Conservation (phyloP, 805 yeast genomes). For the Yarrowia alimentaria region DNA sequence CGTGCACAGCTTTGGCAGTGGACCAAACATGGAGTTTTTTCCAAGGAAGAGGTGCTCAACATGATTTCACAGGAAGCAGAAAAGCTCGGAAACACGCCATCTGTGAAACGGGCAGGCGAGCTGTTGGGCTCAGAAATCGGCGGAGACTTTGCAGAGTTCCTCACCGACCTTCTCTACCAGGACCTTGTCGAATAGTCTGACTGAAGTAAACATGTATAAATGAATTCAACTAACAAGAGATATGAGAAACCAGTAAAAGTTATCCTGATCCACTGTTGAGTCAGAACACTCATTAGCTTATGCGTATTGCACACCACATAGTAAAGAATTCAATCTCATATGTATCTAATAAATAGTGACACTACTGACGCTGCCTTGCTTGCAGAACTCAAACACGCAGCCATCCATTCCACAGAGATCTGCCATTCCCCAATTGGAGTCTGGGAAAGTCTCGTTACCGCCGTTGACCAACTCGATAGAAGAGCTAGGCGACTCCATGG, state of each 20-base stretch:
- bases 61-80: slow-evolving; percentile 17
- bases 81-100: slow-evolving; percentile 6
- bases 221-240: neutral
- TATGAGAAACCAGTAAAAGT: too few relatives aligned
- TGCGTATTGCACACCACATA: too few relatives aligned
- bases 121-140: slow-evolving; percentile 10
- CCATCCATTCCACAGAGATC: slow-evolving; percentile 21
- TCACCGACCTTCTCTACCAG: slow-evolving; percentile 12
- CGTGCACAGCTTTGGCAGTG: slow-evolving; percentile 70
- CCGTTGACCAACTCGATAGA: slow-evolving; percentile 19
- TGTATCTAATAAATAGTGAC: slow-evolving; percentile 9
- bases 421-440: slow-evolving; percentile 21
- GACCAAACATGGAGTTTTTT: slow-evolving; percentile 58
- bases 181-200: slow-evolving; percentile 2
- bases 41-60: slow-evolving; percentile 41
- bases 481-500: slow-evolving; percentile 12
- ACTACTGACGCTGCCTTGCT: slow-evolving; percentile 6
- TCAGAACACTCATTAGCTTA: too few relatives aligned
- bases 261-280: too few relatives aligned
- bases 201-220: neutral
- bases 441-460: slow-evolving; percentile 9
- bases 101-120: slow-evolving; percentile 5
- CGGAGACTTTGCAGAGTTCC: slow-evolving; percentile 24
- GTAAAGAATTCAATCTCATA: neutral
- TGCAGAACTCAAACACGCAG: slow-evolving; percentile 18